These are phyloP conservation scores for Dioscorea alata DNA, from an alignment of 106 monocot species.

Conservation along the genomic window DNA sequence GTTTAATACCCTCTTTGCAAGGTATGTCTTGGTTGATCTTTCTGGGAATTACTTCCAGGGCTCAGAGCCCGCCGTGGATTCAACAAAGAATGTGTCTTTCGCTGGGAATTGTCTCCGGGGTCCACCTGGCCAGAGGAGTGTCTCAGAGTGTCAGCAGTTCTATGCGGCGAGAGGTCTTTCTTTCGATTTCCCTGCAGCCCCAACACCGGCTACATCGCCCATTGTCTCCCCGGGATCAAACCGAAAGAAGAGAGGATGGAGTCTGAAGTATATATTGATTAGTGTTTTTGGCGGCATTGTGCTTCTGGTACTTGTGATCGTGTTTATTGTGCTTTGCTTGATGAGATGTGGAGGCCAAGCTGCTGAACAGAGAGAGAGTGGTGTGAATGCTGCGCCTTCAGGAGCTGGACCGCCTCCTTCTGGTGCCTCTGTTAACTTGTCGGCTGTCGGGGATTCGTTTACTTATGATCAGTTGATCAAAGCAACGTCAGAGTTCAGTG, in stretches of 20 bases:
- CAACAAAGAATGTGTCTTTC: conserved; percentile 19
- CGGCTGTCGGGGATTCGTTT: conserved; percentile 62
- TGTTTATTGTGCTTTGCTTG: conserved; percentile 30
- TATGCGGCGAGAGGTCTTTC: conserved; percentile 40
- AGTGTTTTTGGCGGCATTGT: conserved; percentile 43
- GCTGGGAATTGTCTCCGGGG: conserved; percentile 49
- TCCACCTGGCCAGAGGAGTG: conserved; percentile 35
- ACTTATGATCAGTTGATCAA: conserved; percentile 47
- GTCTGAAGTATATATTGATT: conserved; percentile 52
- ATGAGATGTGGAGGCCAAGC: conserved; percentile 15
- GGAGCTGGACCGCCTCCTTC: conserved; percentile 12
- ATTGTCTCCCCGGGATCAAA: background rate
- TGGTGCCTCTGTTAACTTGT: conserved; percentile 24
- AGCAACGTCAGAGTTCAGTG: conserved; percentile 48
- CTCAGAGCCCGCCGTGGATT: conserved; percentile 4
- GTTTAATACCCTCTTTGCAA: conserved; percentile 14
- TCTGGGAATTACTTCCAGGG: conserved; percentile 77
- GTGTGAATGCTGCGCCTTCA: background rate
- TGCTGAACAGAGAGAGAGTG: conserved; percentile 10
- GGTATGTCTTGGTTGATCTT: conserved; percentile 33
- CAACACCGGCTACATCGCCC: conserved; percentile 13
- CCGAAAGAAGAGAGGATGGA: conserved; percentile 20
- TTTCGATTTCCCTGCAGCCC: conserved; percentile 22
- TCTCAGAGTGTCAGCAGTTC: conserved; percentile 43
- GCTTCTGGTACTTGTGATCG: conserved; percentile 19